phyloP scores from a whole-genome alignment of 306 rosid genomes.

The Cotoneaster glaucophyllus region DNA sequence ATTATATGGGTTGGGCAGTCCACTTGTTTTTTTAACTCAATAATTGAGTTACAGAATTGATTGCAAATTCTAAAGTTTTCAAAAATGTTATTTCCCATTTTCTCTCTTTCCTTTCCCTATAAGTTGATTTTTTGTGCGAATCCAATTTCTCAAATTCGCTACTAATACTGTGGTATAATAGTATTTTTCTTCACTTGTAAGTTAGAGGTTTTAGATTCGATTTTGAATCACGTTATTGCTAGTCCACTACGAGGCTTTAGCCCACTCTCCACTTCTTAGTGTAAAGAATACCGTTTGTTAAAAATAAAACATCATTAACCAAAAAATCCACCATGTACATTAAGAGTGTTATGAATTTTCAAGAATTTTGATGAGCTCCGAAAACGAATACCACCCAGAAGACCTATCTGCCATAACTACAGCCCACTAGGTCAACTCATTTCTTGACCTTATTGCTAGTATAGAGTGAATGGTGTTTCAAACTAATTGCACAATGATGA shows the following conservation, averaged over 20 bases:
- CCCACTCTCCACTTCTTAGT: too few species aligned
- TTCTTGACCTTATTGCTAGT: background rate
- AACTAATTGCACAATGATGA: background rate
- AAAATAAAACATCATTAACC: background rate
- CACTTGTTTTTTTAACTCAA: conserved; percentile 45
- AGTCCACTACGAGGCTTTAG: too few species aligned
- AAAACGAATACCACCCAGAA: background rate
- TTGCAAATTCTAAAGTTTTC: conserved; percentile 3
- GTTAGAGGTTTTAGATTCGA: too few species aligned
- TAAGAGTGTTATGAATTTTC: background rate
- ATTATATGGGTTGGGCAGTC: conserved; percentile 32
- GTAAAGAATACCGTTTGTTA: too few species aligned
- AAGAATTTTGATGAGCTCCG: background rate
- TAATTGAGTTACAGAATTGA: conserved; percentile 47
- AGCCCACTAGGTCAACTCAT: background rate
- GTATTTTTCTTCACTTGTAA: too few species aligned
- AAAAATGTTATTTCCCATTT: background rate
- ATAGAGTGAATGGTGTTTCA: background rate
- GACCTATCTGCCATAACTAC: background rate
- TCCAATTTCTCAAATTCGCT: background rate
- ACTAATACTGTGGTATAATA: too few species aligned
- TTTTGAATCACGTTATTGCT: too few species aligned
- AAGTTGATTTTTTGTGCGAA: background rate
- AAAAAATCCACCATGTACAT: background rate
- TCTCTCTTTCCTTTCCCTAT: background rate